Conservation (phyloP, 371 early-diverging fungal species). For the Saksenaea vasiformis region DNA sequence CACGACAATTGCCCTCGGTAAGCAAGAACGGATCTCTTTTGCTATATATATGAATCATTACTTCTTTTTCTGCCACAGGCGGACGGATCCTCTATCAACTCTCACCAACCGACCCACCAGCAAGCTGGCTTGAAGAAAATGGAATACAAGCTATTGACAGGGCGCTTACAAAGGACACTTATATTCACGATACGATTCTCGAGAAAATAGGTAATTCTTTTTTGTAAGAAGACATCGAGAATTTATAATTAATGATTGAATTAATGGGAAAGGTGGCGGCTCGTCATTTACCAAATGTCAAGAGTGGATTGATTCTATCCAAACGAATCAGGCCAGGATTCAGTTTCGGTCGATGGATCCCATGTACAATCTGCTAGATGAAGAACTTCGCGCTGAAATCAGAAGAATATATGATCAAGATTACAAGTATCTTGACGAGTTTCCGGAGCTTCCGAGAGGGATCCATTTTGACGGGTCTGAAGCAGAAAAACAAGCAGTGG, state of each 20-base stretch:
- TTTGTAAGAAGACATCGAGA: background rate
- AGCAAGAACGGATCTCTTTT: background rate
- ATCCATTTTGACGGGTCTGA: background rate
- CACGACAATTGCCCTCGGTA: background rate
- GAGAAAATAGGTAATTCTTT: background rate
- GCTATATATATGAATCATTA: background rate
- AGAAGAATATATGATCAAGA: background rate
- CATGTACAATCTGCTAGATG: background rate
- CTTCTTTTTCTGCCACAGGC: background rate
- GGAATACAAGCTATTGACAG: background rate
- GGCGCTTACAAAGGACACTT: background rate
- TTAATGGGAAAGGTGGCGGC: background rate
- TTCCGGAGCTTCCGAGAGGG: background rate
- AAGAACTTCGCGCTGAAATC: background rate
- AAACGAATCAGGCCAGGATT: background rate
- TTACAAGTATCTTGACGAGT: background rate
- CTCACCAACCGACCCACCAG: background rate
- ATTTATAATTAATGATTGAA: background rate
- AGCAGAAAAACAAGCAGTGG: background rate
- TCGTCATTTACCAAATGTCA: background rate
- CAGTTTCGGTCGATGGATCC: background rate
- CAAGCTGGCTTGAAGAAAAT: background rate
- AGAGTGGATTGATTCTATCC: background rate
- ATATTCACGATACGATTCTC: background rate
- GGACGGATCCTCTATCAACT: background rate